Evolutionary conservation across 495 filamentous ascomycete genomes (phyloP).

Genomic region (Lepidopterella palustris): DNA sequence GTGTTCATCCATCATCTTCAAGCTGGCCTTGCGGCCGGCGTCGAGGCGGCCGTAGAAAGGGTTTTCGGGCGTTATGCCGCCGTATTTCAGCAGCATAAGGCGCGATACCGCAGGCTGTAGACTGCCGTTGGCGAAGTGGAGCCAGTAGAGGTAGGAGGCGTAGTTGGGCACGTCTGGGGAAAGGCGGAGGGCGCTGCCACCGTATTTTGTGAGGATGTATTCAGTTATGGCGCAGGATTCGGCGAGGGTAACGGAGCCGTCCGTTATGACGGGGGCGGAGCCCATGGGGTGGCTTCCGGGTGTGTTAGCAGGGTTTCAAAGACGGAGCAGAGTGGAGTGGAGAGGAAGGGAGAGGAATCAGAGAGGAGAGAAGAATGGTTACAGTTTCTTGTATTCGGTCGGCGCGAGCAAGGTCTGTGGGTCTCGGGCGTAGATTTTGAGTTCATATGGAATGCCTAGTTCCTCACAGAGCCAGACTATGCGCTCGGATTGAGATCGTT

Average conservation of each 20-base stretch:
- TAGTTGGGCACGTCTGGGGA: constrained; percentile 42
- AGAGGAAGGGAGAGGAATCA: background rate
- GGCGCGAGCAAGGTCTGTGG: constrained; percentile 45
- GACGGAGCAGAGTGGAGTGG: background rate
- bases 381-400: constrained; percentile 32
- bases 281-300: constrained; percentile 39
- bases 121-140: constrained; percentile 54
- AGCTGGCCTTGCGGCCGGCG: background rate
- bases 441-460: constrained; percentile 47
- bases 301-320: background rate
- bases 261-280: constrained; percentile 51
- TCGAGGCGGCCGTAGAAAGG: background rate
- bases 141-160: constrained; percentile 55
- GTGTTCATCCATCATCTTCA: constrained; percentile 21
- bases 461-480: constrained; percentile 60
- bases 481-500: constrained; percentile 53
- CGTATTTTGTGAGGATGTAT: constrained; percentile 51
- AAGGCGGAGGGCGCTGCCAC: constrained; percentile 41
- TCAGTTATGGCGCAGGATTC: constrained; percentile 52
- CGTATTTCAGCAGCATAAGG: constrained; percentile 11
- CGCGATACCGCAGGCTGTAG: constrained; percentile 39
- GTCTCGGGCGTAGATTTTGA: constrained; percentile 45
- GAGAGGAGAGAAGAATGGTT: background rate
- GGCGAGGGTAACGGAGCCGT: constrained; percentile 41
- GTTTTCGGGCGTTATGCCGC: constrained; percentile 2